phyloP scores from a whole-genome alignment of 2,329 filamentous ascomycete species.

The Aureobasidium pullulans region DNA sequence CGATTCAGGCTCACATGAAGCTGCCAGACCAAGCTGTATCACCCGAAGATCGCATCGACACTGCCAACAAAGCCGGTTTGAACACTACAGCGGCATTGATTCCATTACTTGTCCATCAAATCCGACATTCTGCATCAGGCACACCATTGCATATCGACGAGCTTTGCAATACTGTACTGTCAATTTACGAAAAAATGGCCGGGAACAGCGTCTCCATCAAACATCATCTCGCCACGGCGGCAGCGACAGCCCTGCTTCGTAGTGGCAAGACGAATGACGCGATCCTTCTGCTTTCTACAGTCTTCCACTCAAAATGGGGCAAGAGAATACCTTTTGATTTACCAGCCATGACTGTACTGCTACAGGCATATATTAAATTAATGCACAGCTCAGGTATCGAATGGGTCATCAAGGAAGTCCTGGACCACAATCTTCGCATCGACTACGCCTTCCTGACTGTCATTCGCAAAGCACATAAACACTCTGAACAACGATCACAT shows the following conservation, averaged over 20 bases:
- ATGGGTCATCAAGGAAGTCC: constrained; percentile 24
- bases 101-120: constrained; percentile 23
- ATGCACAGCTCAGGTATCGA: constrained; percentile 19
- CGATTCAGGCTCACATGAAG: constrained; percentile 21
- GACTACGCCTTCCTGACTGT: constrained; percentile 20
- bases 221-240: constrained; percentile 24
- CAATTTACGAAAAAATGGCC: constrained; percentile 27
- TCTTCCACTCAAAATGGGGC: constrained; percentile 22
- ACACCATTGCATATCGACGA: constrained; percentile 9
- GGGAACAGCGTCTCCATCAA: constrained; percentile 21
- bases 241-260: constrained; percentile 25
- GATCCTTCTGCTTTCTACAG: constrained; percentile 23
- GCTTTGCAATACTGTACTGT: constrained; percentile 19
- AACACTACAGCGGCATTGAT: constrained; percentile 22
- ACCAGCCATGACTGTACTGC: constrained; percentile 25
- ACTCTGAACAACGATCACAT: background rate
- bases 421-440: constrained; percentile 23
- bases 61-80: constrained; percentile 25
- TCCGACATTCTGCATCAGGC: constrained; percentile 17
- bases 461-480: background rate
- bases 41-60: constrained; percentile 19
- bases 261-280: constrained; percentile 19
- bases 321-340: constrained; percentile 21
- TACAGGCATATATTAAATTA: constrained; percentile 23
- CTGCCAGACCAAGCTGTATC: constrained; percentile 9